Percentiles rank a stretch among this genome's conserved stretches.
These are phyloP conservation scores for Penicillium occitanis DNA, from an alignment of 2,329 filamentous ascomycete species.

Conservation along the genomic window DNA sequence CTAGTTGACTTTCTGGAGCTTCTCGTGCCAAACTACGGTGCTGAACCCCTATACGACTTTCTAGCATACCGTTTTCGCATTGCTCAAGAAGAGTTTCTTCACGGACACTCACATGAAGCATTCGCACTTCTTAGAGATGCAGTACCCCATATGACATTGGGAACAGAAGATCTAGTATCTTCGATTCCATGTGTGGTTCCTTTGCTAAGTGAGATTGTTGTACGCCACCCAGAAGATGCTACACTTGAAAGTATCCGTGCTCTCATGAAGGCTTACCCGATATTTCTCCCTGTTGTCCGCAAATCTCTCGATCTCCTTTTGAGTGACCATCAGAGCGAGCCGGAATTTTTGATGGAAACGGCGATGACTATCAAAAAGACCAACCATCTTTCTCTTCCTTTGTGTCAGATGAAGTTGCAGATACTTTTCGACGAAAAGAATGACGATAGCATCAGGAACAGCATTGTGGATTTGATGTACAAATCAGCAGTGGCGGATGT, in stretches of 20 bases:
- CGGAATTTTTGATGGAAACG: conserved; percentile 31
- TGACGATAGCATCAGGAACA: conserved; percentile 30
- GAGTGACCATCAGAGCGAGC: conserved; percentile 27
- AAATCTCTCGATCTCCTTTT: conserved; percentile 38
- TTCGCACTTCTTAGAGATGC: conserved; percentile 38
- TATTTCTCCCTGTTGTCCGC: conserved; percentile 30
- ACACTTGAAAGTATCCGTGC: conserved; percentile 33
- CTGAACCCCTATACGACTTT: conserved; percentile 30
- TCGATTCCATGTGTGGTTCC: conserved; percentile 29
- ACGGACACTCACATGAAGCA: conserved; percentile 35
- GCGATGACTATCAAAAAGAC: conserved; percentile 39
- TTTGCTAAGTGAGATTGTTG: conserved; percentile 37
- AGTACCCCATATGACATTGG: conserved; percentile 25
- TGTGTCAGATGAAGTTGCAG: conserved; percentile 45
- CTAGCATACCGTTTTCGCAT: conserved; percentile 44
- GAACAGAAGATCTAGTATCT: conserved; percentile 16
- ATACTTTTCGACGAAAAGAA: conserved; percentile 38
- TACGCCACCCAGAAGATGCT: conserved; percentile 33
- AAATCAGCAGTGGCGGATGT: conserved; percentile 40
- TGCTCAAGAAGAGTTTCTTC: conserved; percentile 41
- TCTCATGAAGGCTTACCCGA: conserved; percentile 31
- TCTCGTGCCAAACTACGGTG: conserved; percentile 27
- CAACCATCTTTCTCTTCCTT: conserved; percentile 45
- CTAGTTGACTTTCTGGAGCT: conserved; percentile 37
- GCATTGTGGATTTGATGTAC: conserved; percentile 43